Evolutionary conservation across 192 early-diverging fungal genomes (phyloP).

Genomic region (Neocallimastix lanati): DNA sequence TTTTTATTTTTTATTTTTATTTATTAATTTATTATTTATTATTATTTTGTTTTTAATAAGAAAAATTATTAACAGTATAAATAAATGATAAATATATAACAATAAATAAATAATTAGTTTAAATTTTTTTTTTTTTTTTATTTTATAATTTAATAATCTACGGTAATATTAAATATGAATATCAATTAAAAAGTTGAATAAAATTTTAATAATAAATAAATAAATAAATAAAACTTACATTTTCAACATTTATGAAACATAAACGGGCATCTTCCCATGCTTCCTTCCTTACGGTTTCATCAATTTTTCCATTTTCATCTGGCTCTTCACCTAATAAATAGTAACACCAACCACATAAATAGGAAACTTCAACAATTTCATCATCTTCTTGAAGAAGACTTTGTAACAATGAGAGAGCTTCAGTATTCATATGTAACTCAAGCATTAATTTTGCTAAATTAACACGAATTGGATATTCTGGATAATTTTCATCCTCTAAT

Average conservation of each 20-base stretch:
- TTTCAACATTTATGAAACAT: not conserved
- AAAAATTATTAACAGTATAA: too few species aligned
- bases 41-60: too few species aligned
- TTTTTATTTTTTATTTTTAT: too few species aligned
- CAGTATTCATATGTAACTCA: conserved; percentile 59
- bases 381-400: conserved; percentile 78
- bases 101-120: too few species aligned
- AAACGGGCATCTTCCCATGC: conserved; percentile 42
- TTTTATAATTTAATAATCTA: too few species aligned
- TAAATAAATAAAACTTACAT: too few species aligned
- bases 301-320: conserved; percentile 5
- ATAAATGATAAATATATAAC: too few species aligned
- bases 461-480: conserved; percentile 69
- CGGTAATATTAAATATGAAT: too few species aligned
- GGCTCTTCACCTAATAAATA: conserved; percentile 32
- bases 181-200: too few species aligned
- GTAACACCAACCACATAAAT: conserved; percentile 89
- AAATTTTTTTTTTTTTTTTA: too few species aligned
- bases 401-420: conserved; percentile 64
- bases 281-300: conserved; percentile 27
- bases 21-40: too few species aligned
- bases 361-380: conserved; percentile 79
- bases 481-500: conserved; percentile 29
- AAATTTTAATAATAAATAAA: too few species aligned
- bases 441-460: conserved; percentile 66